These are phyloP conservation scores for Fomitopsis betulina DNA, from an alignment of 1,284 basidiomycete species.

Conservation along the genomic window DNA sequence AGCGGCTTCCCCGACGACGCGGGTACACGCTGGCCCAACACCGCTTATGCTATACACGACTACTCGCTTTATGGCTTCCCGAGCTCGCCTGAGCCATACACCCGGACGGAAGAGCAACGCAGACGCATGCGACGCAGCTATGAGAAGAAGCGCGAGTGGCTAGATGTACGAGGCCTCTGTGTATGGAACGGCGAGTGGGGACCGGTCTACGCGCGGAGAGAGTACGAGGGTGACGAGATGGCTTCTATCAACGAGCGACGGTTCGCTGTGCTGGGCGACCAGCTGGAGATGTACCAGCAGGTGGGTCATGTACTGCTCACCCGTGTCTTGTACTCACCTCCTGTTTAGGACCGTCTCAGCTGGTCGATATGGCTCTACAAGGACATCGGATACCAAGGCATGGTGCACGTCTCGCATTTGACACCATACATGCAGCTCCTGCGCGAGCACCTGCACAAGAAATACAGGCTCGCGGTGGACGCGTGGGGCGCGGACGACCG, in stretches of 20 bases:
- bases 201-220: conserved; percentile 56
- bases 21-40: conserved; percentile 47
- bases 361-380: conserved; percentile 89
- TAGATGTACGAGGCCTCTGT: conserved; percentile 59
- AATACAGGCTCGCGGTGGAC: conserved; percentile 59
- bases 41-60: conserved; percentile 78
- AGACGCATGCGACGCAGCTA: conserved; percentile 49
- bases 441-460: conserved; percentile 57
- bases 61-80: conserved; percentile 72
- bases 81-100: conserved; percentile 45
- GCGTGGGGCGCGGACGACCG: conserved; percentile 59
- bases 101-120: conserved; percentile 47
- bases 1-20: conserved; percentile 50
- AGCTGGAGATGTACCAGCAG: conserved; percentile 69
- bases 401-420: conserved; percentile 65
- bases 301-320: conserved; percentile 24
- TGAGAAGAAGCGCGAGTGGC: conserved; percentile 65
- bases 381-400: conserved; percentile 82
- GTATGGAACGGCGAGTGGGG: conserved; percentile 82
- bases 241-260: conserved; percentile 64
- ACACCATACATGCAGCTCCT: conserved; percentile 70
- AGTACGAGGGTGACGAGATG: conserved; percentile 57
- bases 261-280: conserved; percentile 62
- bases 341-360: conserved; percentile 53
- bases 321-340: not conserved